Evolutionary conservation across 352 stramenopile genomes (phyloP), one percentile per base, ranked within the genome.

Genomic region (Pythium dissimile): DNA sequence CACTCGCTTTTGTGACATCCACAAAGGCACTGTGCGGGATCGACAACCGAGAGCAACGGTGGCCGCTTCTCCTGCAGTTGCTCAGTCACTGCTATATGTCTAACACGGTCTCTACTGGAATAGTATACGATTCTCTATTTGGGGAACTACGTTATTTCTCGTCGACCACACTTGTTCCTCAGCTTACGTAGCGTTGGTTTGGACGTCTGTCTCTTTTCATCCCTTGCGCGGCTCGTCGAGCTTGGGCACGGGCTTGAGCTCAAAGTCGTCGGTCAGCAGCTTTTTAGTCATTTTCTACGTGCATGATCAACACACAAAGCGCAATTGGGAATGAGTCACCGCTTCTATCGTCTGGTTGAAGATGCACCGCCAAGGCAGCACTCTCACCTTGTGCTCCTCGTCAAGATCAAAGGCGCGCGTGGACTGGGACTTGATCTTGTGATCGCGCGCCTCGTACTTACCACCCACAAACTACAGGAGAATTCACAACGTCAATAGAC

Each of bases 391-490:
- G 72, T 95, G 77, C 63, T 95, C 85, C 45, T 95, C 85, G 28
- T 92, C 81, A 45, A 95, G 61, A 45, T 95, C 82, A 51, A 95
- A 95, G 24, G 74, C 69, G 16, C 81, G 83, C 54, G 79, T 75
- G 28, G 83, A 87, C 60, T 95, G 82, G 64, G 83, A 93, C 66
- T 93, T 92, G 66, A 95, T 75, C 52, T 77, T 47, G 53, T 88
- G 76, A 54, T 95, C 85, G 60, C 80, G 72, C 18, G 80, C 79
- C 57, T 95, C 85, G 51, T 80, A 92, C 48, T 93, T 95, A 32
- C 85, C 85, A 18, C 75, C 77, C 9, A 92, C 77, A 61, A 95
- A 95, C 80, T 93, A n/a, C n/a, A n/a, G n/a, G n/a, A n/a, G n/a
- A n/a, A n/a, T n/a, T n/a, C n/a, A n/a, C n/a, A n/a, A n/a, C n/a